Percentiles rank a stretch among this genome's conserved stretches.
phyloP scores from a whole-genome alignment of 345 rosid species.

The Nasturtium officinale region DNA sequence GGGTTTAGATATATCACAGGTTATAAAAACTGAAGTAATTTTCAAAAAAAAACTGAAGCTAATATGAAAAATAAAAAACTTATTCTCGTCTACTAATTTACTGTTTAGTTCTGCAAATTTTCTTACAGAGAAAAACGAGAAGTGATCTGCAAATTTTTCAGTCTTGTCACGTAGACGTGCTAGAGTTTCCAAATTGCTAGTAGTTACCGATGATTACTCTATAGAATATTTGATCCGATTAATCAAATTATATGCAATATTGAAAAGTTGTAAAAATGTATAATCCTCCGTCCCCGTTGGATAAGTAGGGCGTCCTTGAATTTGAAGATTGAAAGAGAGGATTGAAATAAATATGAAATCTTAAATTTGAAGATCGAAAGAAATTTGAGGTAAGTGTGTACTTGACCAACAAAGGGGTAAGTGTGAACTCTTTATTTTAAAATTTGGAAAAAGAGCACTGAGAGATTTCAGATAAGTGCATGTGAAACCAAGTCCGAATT shows the following conservation, averaged over 20 bases:
- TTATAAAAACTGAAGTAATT: neutral
- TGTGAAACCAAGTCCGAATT: constrained; percentile 13
- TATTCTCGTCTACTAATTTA: too few relatives aligned
- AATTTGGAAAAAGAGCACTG: constrained; percentile 10
- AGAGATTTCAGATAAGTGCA: neutral
- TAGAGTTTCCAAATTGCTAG: neutral
- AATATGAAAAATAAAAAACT: neutral
- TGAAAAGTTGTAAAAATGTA: neutral
- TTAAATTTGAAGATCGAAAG: neutral
- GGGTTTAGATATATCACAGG: neutral
- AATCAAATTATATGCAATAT: neutral
- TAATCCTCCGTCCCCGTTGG: neutral
- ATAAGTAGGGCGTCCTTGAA: constrained; percentile 9
- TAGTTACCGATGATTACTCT: neutral
- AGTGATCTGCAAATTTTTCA: neutral
- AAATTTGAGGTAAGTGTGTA: neutral
- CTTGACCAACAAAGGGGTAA: neutral
- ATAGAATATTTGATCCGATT: neutral
- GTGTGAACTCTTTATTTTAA: neutral
- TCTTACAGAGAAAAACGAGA: neutral
- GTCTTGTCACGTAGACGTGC: neutral
- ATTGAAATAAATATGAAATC: constrained; percentile 3
- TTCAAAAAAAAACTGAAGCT: neutral
- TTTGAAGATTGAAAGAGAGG: neutral
- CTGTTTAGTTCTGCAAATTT: neutral